Percentiles rank a stretch among this genome's conserved stretches.
These are phyloP conservation scores for Pneumocystis carinii DNA, from an alignment of 1,139 yeast genomes.

Conservation along the genomic window DNA sequence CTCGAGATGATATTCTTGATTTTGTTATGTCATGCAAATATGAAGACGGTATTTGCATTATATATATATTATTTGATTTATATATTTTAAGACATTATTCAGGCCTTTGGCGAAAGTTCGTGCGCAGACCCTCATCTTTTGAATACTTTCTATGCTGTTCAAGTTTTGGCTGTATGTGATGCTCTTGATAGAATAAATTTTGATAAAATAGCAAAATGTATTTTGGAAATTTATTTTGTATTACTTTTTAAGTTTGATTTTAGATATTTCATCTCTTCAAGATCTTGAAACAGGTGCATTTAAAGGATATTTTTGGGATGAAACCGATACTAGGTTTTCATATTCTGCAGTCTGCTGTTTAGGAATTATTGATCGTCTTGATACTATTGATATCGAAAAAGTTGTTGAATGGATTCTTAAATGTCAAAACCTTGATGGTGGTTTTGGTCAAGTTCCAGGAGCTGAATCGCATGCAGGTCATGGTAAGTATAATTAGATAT, in stretches of 20 bases:
- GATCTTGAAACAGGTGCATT: conserved; percentile 40
- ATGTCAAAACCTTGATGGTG: conserved; percentile 90
- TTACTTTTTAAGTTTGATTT: conserved; percentile 15
- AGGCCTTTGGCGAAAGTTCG: conserved; percentile 88
- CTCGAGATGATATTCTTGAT: conserved; percentile 43
- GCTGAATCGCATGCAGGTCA: conserved; percentile 94
- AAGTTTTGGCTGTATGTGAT: conserved; percentile 55
- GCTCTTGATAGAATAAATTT: conserved; percentile 34
- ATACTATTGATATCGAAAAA: conserved; percentile 43
- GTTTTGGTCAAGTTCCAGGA: conserved; percentile 86
- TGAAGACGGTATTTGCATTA: conserved; percentile 14
- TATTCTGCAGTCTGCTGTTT: conserved; percentile 67
- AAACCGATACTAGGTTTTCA: conserved; percentile 78
- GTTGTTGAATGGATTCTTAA: conserved; percentile 49
- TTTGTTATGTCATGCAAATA: conserved; percentile 57
- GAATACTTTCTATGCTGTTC: conserved; percentile 75
- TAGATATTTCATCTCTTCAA: conserved; percentile 43
- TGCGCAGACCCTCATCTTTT: conserved; percentile 81
- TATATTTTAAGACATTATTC: conserved; percentile 23
- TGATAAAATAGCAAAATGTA: conserved; percentile 29
- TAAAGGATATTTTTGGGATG: conserved; percentile 75
- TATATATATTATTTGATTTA: conserved; percentile 15
- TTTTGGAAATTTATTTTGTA: conserved; percentile 4
- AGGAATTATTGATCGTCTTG: conserved; percentile 50
- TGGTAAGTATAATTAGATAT: conserved; percentile 15